A percentile compares a stretch with the other conserved stretches of the same genome.
Evolutionary conservation across 768 basidiomycete genomes (phyloP).

Genomic region (Termitomyces sp.): DNA sequence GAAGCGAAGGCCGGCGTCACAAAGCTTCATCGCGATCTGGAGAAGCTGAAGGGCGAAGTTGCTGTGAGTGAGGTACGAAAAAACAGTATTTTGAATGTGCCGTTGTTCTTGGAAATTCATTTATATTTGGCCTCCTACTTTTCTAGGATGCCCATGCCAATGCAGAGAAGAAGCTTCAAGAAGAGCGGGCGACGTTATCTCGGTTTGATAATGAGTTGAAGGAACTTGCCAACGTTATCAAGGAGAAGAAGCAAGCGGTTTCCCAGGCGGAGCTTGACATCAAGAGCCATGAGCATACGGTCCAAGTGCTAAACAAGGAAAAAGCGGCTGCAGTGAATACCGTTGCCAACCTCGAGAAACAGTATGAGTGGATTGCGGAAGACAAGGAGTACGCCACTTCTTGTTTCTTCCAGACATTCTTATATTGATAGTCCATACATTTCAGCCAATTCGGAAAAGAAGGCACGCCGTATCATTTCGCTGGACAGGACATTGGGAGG

Average conservation of each 20-base stretch:
- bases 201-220: slow-evolving; percentile 88
- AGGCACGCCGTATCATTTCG: slow-evolving; percentile 80
- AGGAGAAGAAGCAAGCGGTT: slow-evolving; percentile 70
- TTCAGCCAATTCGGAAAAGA: slow-evolving; percentile 77
- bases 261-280: slow-evolving; percentile 59
- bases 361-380: slow-evolving; percentile 82
- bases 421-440: background rate
- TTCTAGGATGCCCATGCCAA: slow-evolving; percentile 51
- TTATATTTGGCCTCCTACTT: background rate
- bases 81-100: background rate
- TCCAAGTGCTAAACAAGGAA: slow-evolving; percentile 60
- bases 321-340: slow-evolving; percentile 42
- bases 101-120: background rate
- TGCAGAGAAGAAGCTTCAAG: slow-evolving; percentile 67
- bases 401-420: background rate
- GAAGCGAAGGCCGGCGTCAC: slow-evolving; percentile 41
- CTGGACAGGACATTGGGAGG: slow-evolving; percentile 49
- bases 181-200: slow-evolving; percentile 82
- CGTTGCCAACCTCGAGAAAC: slow-evolving; percentile 67
- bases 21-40: slow-evolving; percentile 57
- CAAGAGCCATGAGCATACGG: slow-evolving; percentile 66
- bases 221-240: slow-evolving; percentile 76
- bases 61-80: slow-evolving; percentile 35
- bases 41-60: slow-evolving; percentile 47
- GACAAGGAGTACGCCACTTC: slow-evolving; percentile 68